Evolutionary conservation across 2,329 filamentous ascomycete species (phyloP).

Genomic region (Penicillium sp.): DNA sequence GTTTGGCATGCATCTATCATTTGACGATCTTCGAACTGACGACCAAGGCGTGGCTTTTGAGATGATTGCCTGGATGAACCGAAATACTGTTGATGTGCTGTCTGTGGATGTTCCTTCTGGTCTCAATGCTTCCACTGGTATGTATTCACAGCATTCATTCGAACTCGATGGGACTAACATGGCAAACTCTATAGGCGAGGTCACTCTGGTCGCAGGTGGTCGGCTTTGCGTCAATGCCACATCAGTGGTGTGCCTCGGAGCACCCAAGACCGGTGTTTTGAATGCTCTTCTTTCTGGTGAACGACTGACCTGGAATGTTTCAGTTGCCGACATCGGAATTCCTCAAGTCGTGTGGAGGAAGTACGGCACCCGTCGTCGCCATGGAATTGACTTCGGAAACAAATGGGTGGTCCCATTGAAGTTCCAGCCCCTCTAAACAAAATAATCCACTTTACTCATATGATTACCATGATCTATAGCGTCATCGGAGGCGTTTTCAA

Average conservation of each 20-base stretch:
- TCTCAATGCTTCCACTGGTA: constrained; percentile 74
- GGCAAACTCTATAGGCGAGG: constrained; percentile 44
- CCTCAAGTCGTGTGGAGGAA: constrained; percentile 80
- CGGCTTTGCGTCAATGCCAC: constrained; percentile 77
- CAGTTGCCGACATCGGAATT: constrained; percentile 83
- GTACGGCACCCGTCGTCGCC: constrained; percentile 74
- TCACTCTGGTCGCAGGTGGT: constrained; percentile 66
- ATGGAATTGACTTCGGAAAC: constrained; percentile 83
- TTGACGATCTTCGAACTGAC: constrained; percentile 79
- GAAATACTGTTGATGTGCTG: constrained; percentile 76
- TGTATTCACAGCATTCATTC: constrained; percentile 40
- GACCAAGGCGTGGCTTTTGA: constrained; percentile 84
- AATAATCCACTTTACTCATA: constrained; percentile 1
- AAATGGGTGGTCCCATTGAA: constrained; percentile 77
- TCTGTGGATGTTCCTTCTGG: constrained; percentile 91
- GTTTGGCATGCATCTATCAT: constrained; percentile 80
- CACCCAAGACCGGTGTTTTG: constrained; percentile 79
- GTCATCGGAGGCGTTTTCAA: constrained; percentile 15
- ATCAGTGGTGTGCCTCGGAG: constrained; percentile 80
- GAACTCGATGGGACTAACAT: constrained; percentile 12
- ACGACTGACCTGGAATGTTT: constrained; percentile 67
- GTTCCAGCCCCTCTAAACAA: constrained; percentile 37
- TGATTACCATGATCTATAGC: constrained; percentile 10
- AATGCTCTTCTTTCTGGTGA: constrained; percentile 68
- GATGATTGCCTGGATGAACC: constrained; percentile 91